Base-by-base conservation (phyloP, 1,284 basidiomycete species). In the Cryptococcus sp. region DNA sequence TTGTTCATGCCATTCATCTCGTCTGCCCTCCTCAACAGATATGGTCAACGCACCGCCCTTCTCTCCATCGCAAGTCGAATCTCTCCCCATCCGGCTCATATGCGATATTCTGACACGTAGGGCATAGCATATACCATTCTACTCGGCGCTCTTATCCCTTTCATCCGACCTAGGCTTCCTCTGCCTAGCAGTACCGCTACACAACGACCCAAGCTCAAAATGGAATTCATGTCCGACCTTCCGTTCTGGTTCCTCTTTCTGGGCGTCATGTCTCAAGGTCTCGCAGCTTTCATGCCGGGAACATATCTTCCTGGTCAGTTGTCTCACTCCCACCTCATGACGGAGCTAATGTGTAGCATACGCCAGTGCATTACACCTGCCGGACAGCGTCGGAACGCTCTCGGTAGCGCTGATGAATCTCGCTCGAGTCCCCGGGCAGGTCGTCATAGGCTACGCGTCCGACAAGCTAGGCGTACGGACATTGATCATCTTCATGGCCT, bases 241-340 rank as follows among this genome's bases (percentile, higher is more conserved):
- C 37, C 55, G 18, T 62, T 62, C 44, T 62, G 59, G 59, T 33
- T 57, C 2, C 49, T 62, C 12, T 62, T 53, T 53, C 18, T 34
- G 10, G 59, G 59, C 9, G 57, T 62, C 0, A 35, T 62, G 0
- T 52, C 54, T 24, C 59, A 62, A 49, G 59, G 55, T 5, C 39
- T 57, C 3, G 59, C 55, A 21, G 57, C 57, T 11, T 62, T 62
- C 42, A 52, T 62, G 37, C 59, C 59, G 6, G 48, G 48, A 4
- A 62, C 59, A 1, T 62, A 57, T 50, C 41, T 62, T 1, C 59
- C 59, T 23, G 54, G 59, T 62, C n/a, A 48, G 59, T 49, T 10
- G 12, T 3, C 5, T 16, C 19, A 6, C 23, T 3, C 31, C 4
- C 23, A 12, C 4, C 23, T 33, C 3, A 22, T 40, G 25, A 36